Conservation (phyloP, 2,329 filamentous ascomycete genomes). For the Monosporascus sp. region DNA sequence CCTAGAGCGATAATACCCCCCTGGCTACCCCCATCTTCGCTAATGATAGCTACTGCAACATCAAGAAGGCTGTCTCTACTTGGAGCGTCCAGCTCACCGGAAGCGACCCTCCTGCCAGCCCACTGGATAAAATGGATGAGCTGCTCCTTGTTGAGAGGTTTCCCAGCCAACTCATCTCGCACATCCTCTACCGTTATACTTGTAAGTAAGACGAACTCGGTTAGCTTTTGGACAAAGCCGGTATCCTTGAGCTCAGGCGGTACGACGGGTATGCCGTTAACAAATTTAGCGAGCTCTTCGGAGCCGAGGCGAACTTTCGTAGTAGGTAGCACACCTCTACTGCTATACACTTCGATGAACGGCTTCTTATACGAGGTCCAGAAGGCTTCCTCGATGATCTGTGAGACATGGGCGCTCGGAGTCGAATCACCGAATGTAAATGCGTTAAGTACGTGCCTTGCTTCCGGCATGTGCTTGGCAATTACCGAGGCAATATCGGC, state of each 20-base stretch:
- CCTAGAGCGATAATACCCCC: conserved; percentile 73
- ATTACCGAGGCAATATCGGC: conserved; percentile 58
- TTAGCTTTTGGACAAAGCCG: conserved; percentile 74
- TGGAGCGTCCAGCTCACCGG: conserved; percentile 65
- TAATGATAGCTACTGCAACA: conserved; percentile 70
- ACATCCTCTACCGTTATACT: conserved; percentile 86
- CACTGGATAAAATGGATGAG: conserved; percentile 79
- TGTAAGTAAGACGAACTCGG: conserved; percentile 79
- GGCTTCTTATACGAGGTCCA: conserved; percentile 85
- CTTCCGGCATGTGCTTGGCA: conserved; percentile 65
- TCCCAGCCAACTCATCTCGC: conserved; percentile 72
- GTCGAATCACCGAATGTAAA: conserved; percentile 90
- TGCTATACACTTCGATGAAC: conserved; percentile 83
- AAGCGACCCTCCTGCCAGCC: conserved; percentile 66
- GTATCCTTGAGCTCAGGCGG: conserved; percentile 68
- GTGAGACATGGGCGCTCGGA: conserved; percentile 74
- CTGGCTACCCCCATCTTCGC: conserved; percentile 49
- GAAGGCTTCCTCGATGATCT: conserved; percentile 89
- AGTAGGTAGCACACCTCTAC: conserved; percentile 78
- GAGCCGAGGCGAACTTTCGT: conserved; percentile 73
- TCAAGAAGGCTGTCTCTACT: conserved; percentile 68
- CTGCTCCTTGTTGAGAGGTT: conserved; percentile 74
- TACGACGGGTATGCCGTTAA: conserved; percentile 82
- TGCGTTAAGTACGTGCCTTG: conserved; percentile 77
- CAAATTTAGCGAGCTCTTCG: conserved; percentile 63